Percentiles rank a stretch among this genome's conserved stretches.
Evolutionary conservation across 257 asterid species (phyloP).

Genomic region (Avicennia marina): DNA sequence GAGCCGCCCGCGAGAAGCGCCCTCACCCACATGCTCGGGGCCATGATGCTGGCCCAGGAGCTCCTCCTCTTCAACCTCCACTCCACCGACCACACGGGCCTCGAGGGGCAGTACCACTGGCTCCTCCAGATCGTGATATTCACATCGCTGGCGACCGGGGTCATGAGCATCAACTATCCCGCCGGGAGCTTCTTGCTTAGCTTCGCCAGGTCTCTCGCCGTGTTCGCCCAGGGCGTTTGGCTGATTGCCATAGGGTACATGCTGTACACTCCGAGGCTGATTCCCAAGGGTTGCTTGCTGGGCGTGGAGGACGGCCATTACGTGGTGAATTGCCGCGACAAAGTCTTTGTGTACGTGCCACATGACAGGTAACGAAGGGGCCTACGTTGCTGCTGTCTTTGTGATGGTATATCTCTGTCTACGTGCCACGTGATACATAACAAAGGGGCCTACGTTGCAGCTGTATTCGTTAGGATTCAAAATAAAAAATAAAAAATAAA

Average conservation of each 20-base stretch:
- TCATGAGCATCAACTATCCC: slow-evolving; percentile 44
- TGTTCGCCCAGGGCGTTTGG: slow-evolving; percentile 84
- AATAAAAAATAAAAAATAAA: no score
- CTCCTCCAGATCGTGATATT: slow-evolving; percentile 45
- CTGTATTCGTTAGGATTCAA: no score
- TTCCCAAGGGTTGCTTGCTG: slow-evolving; percentile 63
- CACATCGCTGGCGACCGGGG: slow-evolving; percentile 50
- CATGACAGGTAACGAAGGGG: no score
- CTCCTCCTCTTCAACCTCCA: slow-evolving; percentile 84
- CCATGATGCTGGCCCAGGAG: slow-evolving; percentile 61
- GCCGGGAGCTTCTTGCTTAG: slow-evolving; percentile 62
- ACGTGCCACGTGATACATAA: no score
- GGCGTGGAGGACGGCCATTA: slow-evolving; percentile 66
- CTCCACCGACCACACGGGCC: slow-evolving; percentile 88
- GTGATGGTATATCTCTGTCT: no score
- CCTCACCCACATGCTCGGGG: slow-evolving; percentile 47
- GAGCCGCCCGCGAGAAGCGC: slow-evolving; percentile 44
- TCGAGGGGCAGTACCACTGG: slow-evolving; percentile 87
- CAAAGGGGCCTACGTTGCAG: no score
- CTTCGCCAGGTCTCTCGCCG: slow-evolving; percentile 59
- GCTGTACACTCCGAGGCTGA: slow-evolving; percentile 72
- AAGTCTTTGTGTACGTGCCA: no score
- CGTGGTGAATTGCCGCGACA: no score
- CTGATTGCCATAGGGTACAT: slow-evolving; percentile 75
- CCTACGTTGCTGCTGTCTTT: no score